phyloP scores from a whole-genome alignment of 148 eudicot genomes.

The Rhododendron mucronatum region DNA sequence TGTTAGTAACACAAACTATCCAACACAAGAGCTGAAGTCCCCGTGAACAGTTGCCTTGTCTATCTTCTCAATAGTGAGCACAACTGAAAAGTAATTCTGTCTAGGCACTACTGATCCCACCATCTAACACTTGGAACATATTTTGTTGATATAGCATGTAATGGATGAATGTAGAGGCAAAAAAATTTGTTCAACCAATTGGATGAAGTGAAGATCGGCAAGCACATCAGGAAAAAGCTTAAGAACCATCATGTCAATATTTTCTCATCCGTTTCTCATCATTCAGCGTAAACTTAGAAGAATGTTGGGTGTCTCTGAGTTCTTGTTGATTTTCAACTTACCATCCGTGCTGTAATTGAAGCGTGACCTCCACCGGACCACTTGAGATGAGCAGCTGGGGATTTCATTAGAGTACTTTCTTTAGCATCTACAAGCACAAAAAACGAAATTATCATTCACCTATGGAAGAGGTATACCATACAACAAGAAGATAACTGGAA shows the following conservation, averaged over 20 bases:
- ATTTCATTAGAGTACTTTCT: conserved; percentile 33
- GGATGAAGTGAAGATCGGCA: not conserved
- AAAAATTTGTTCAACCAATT: not conserved
- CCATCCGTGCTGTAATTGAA: conserved; percentile 42
- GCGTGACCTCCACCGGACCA: conserved; percentile 34
- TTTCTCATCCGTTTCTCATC: not conserved
- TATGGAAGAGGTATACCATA: not conserved
- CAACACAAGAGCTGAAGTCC: not conserved
- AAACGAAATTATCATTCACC: conserved; percentile 1
- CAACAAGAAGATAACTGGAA: conserved; percentile 10
- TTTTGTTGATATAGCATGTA: conserved; percentile 3
- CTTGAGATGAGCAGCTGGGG: conserved; percentile 40
- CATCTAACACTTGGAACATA: not conserved
- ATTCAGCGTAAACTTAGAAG: not conserved
- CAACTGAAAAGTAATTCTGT: not conserved
- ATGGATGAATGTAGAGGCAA: not conserved
- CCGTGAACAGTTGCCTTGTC: not conserved
- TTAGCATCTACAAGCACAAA: conserved; percentile 39
- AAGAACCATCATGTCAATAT: conserved; percentile 4
- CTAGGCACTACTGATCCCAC: not conserved
- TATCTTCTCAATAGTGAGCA: not conserved
- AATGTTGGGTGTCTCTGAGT: conserved; percentile 7
- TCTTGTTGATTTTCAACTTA: conserved; percentile 28
- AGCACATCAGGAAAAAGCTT: conserved; percentile 1
- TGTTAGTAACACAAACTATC: not conserved